Percentiles rank a stretch among this genome's conserved stretches.
Conservation (phyloP, 305 asterid genomes). For the Fraxinus platypoda region DNA sequence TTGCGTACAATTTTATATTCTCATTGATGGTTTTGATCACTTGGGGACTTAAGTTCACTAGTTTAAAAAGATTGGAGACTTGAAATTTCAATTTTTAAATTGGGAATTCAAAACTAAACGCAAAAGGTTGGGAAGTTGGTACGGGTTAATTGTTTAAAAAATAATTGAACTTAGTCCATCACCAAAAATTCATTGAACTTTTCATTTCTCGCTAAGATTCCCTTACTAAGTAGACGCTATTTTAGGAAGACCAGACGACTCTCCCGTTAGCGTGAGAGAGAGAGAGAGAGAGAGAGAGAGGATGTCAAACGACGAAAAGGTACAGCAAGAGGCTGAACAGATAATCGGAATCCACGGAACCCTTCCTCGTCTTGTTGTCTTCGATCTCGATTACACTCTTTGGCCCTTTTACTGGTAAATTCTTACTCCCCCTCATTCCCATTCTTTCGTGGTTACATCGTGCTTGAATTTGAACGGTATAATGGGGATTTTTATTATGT, state of each 20-base stretch:
- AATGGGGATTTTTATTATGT: not conserved
- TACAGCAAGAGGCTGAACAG: conserved; percentile 25
- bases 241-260: not conserved
- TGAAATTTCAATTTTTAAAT: not conserved
- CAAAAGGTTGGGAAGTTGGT: too few relatives aligned
- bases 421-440: not conserved
- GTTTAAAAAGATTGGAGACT: not conserved
- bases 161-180: too few relatives aligned
- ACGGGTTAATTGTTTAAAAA: too few relatives aligned
- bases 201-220: too few relatives aligned
- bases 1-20: too few relatives aligned
- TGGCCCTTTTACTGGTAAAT: conserved; percentile 60
- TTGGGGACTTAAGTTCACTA: not conserved
- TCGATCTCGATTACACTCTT: conserved; percentile 86
- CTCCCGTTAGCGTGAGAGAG: not conserved
- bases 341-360: conserved; percentile 18
- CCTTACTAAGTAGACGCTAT: not conserved
- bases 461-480: not conserved
- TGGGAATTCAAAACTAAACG: too few relatives aligned
- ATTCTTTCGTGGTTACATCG: not conserved
- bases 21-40: not conserved
- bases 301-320: conserved; percentile 27
- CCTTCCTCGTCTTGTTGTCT: conserved; percentile 62
- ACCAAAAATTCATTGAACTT: too few relatives aligned
- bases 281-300: conserved; percentile 25